These are phyloP conservation scores for Teratosphaeria pseudoeucalypti DNA, from an alignment of 2,329 filamentous ascomycete species.

Conservation along the genomic window DNA sequence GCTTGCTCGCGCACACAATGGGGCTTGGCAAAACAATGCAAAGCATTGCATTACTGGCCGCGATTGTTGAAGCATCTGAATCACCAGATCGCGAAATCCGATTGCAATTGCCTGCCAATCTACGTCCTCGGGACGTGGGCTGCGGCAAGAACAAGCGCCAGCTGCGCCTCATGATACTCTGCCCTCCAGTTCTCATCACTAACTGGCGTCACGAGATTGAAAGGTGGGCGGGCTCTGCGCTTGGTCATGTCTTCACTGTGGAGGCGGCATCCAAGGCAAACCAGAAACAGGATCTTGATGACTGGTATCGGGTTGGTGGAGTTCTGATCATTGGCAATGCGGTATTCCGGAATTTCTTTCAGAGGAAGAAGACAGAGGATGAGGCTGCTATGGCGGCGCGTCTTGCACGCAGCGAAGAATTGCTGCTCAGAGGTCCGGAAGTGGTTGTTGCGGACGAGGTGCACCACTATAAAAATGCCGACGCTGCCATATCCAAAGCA, in stretches of 20 bases:
- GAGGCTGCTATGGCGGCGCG: background rate
- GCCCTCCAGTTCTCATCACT: slow-evolving; percentile 61
- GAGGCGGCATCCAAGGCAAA: slow-evolving; percentile 29
- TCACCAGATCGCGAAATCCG: slow-evolving; percentile 49
- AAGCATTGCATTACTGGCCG: slow-evolving; percentile 66
- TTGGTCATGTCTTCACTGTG: slow-evolving; percentile 51
- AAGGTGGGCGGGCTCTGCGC: slow-evolving; percentile 48
- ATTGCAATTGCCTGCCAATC: slow-evolving; percentile 56
- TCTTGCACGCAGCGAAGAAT: slow-evolving; percentile 32
- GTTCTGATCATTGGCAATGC: slow-evolving; percentile 67
- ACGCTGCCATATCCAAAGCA: slow-evolving; percentile 42
- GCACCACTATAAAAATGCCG: slow-evolving; percentile 62
- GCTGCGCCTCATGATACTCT: slow-evolving; percentile 61
- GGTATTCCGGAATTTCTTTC: slow-evolving; percentile 47
- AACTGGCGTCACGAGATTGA: slow-evolving; percentile 77
- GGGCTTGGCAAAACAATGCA: slow-evolving; percentile 90
- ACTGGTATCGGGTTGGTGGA: slow-evolving; percentile 58
- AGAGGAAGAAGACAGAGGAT: slow-evolving; percentile 34
- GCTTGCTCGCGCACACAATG: slow-evolving; percentile 81
- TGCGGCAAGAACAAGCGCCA: slow-evolving; percentile 26
- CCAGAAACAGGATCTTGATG: slow-evolving; percentile 38
- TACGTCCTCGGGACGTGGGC: slow-evolving; percentile 30
- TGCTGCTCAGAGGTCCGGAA: slow-evolving; percentile 52
- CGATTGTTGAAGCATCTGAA: slow-evolving; percentile 55
- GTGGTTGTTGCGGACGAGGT: slow-evolving; percentile 81